Percentiles rank a stretch among this genome's conserved stretches.
These are phyloP conservation scores for Talaromyces sp. DNA, from an alignment of 2,329 filamentous ascomycete species.

Conservation along the genomic window DNA sequence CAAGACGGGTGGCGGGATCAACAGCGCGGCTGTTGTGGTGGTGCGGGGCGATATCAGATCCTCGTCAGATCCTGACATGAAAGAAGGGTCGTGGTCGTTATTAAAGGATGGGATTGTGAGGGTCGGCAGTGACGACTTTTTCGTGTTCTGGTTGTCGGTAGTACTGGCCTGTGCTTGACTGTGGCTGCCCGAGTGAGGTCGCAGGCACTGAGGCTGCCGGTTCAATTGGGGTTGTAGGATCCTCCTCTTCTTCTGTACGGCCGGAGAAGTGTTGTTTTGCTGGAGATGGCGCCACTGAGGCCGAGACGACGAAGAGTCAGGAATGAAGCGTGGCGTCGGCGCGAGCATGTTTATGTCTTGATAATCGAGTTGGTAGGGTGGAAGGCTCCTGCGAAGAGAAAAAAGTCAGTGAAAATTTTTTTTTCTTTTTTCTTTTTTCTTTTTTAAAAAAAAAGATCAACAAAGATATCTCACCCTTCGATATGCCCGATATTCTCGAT, in stretches of 20 bases:
- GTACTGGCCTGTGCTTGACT: neutral
- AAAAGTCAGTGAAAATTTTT: neutral
- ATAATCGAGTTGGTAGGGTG: conserved; percentile 13
- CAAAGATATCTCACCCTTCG: conserved; percentile 2
- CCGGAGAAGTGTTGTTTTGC: neutral
- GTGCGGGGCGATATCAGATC: conserved; percentile 17
- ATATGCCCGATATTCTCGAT: conserved; percentile 6
- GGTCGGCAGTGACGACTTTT: conserved; percentile 11
- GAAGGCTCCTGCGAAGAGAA: neutral
- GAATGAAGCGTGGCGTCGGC: conserved; percentile 7
- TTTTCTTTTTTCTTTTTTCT: too few relatives aligned
- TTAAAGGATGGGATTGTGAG: conserved; percentile 16
- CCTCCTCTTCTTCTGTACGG: conserved; percentile 2
- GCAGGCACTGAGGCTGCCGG: conserved; percentile 7
- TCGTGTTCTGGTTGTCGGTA: neutral
- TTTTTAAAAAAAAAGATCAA: neutral
- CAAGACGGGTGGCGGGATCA: conserved; percentile 21
- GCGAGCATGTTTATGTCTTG: conserved; percentile 12
- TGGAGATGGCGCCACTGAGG: conserved; percentile 9
- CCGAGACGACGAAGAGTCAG: conserved; percentile 4
- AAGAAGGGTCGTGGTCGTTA: conserved; percentile 15
- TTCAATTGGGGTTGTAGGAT: conserved; percentile 13
- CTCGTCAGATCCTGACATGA: conserved; percentile 17
- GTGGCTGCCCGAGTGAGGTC: conserved; percentile 12
- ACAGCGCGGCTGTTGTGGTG: conserved; percentile 13